Evolutionary conservation across 345 rosid species (phyloP).

Genomic region (Citrus reticulata): DNA sequence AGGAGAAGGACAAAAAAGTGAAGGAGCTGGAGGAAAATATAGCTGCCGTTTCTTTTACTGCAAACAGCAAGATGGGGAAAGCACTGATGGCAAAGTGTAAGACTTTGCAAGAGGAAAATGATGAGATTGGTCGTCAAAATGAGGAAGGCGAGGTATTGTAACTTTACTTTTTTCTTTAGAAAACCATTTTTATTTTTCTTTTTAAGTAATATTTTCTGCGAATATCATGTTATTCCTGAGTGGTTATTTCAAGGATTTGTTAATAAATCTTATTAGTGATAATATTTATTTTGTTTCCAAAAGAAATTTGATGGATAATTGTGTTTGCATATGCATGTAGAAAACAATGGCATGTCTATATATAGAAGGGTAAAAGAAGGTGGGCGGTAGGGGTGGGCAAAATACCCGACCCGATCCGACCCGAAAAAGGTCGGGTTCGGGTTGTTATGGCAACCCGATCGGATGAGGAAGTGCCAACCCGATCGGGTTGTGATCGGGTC

Average conservation of each 20-base stretch:
- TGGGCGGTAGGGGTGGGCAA: too few species aligned
- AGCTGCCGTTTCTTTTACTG: slow-evolving; percentile 83
- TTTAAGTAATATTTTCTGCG: not conserved
- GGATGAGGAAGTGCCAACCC: too few species aligned
- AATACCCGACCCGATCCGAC: too few species aligned
- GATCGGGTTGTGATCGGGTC: too few species aligned
- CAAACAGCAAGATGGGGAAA: slow-evolving; percentile 89
- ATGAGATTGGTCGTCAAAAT: slow-evolving; percentile 94
- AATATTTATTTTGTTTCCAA: not conserved
- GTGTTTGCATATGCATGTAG: not conserved
- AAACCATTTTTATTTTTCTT: not conserved
- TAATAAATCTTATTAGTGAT: not conserved
- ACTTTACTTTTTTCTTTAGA: not conserved
- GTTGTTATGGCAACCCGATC: too few species aligned
- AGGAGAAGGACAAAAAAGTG: slow-evolving; percentile 94
- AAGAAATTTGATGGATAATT: not conserved
- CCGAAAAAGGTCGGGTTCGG: too few species aligned
- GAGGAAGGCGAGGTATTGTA: slow-evolving; percentile 85
- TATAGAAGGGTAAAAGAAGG: not conserved
- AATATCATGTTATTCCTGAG: not conserved
- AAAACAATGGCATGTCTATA: not conserved
- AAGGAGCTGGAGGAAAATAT: slow-evolving; percentile 92
- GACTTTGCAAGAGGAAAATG: slow-evolving; percentile 94
- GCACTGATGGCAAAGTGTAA: slow-evolving; percentile 94
- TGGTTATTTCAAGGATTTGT: not conserved